phyloP scores from a whole-genome alignment of 1,284 basidiomycete genomes.

The Papiliotrema laurentii region DNA sequence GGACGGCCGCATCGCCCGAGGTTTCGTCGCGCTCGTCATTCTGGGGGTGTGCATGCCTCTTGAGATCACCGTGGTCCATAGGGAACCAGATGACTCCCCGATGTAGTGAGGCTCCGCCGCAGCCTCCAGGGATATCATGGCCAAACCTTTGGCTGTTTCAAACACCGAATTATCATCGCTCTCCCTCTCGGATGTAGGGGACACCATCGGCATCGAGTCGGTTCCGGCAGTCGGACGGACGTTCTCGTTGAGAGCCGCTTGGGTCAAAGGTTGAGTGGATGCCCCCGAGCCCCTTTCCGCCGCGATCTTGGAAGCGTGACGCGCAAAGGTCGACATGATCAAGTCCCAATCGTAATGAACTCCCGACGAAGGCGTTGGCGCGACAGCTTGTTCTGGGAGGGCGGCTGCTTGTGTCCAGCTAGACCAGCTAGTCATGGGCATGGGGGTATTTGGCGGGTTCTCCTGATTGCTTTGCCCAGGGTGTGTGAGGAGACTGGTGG shows the following conservation, averaged over 20 bases:
- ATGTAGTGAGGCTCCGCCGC: constrained; percentile 25
- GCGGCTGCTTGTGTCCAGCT: background rate
- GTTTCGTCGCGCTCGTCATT: background rate
- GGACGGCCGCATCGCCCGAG: background rate
- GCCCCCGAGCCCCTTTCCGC: background rate
- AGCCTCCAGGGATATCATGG: constrained; percentile 24
- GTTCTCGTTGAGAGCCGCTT: background rate
- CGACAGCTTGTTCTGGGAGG: background rate
- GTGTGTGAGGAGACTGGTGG: background rate
- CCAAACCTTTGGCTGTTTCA: constrained; percentile 17
- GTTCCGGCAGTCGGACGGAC: background rate
- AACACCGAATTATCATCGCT: background rate
- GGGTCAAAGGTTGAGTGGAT: background rate
- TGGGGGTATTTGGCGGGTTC: no score
- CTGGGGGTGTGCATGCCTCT: constrained; percentile 8
- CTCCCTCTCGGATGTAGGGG: constrained; percentile 7
- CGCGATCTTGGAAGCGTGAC: background rate
- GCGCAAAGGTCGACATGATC: background rate
- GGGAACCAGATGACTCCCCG: constrained; percentile 18
- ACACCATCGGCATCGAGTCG: background rate
- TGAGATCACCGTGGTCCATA: constrained; percentile 16
- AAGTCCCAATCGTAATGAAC: background rate
- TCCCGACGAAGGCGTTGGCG: background rate
- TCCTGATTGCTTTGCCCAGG: no score
- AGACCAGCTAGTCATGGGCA: background rate